Evolutionary conservation across 441 rosid genomes (phyloP), one percentile per base, ranked within the genome.

Genomic region (Adansonia gregorii): DNA sequence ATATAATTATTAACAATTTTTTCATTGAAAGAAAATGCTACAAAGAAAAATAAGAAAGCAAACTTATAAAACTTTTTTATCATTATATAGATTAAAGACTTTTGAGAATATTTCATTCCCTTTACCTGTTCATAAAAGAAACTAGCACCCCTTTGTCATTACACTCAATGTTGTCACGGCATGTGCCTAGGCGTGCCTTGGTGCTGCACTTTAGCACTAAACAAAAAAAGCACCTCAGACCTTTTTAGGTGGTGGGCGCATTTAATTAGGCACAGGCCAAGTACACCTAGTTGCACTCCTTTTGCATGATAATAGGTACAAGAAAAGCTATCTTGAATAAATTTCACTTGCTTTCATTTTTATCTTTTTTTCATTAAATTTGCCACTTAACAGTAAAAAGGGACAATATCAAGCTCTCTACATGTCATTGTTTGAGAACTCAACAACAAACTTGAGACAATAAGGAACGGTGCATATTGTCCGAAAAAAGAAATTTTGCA

Each of bases 71-170:
- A 51, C 46, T 2, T 51, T 54, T 31, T 15, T 51, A 17, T 52
- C 41, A 49, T 60, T 31, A 51, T 8, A 27, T 14, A 69, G 73
- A 48, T 51, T 27, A 70, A 51, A 71, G 46, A 15, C 10, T 52
- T 71, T 54, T 35, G 63, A 71, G 43, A 52, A 52, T 52, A 71
- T 54, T 35, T 31, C 75, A 35, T n/a, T 56, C 48, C 48, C 12
- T 71, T 55, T 52, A 52, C 8, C 48, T 15, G 27, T 14, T 24
- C 22, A n/a, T 31, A 52, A 15, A 27, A 0, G 61, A 52, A 67
- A 46, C 27, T 46, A 39, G 72, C n/a, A 68, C 20, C 56, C 2
- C n/a, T 48, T 11, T 20, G 17, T 68, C 58, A 68, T 68, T 48
- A 2, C 41, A 68, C 4, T 48, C 63, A 58, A 19, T 19, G 24